Percentiles rank a stretch among this genome's conserved stretches.
phyloP scores from a whole-genome alignment of 2,329 filamentous ascomycete genomes.

The Neonectria sp. region DNA sequence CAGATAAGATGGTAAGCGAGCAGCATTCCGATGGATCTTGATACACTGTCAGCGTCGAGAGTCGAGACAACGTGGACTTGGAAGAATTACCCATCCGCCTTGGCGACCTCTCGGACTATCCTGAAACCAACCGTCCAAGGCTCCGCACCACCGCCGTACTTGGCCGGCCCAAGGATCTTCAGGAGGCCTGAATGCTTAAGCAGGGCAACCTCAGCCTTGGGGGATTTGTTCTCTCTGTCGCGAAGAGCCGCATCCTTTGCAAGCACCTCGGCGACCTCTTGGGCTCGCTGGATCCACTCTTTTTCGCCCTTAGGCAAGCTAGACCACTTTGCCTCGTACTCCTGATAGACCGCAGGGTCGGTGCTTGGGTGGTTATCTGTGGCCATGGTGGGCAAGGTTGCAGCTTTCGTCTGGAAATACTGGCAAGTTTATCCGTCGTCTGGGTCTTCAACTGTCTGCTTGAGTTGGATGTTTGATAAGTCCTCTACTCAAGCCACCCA shows the following conservation, averaged over 20 bases:
- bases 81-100: conserved; percentile 68
- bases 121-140: conserved; percentile 68
- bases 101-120: conserved; percentile 73
- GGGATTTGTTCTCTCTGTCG: conserved; percentile 58
- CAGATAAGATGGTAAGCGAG: conserved; percentile 76
- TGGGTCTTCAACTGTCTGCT: neutral
- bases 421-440: neutral
- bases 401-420: neutral
- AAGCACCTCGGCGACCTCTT: conserved; percentile 56
- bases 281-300: conserved; percentile 57
- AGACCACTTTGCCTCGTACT: conserved; percentile 55
- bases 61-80: too few species aligned
- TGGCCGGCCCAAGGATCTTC: conserved; percentile 56
- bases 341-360: conserved; percentile 56
- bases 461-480: neutral
- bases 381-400: conserved; percentile 6
- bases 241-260: conserved; percentile 52
- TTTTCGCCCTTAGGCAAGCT: conserved; percentile 49
- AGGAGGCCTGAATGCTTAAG: conserved; percentile 59
- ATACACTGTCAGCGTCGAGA: accelerated
- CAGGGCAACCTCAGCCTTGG: conserved; percentile 56
- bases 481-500: neutral
- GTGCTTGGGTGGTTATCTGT: conserved; percentile 40
- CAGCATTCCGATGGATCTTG: conserved; percentile 73
- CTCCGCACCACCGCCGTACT: conserved; percentile 61